Base-by-base conservation (phyloP, 2,329 filamentous ascomycete species). In the Neopestalotiopsis sp. region DNA sequence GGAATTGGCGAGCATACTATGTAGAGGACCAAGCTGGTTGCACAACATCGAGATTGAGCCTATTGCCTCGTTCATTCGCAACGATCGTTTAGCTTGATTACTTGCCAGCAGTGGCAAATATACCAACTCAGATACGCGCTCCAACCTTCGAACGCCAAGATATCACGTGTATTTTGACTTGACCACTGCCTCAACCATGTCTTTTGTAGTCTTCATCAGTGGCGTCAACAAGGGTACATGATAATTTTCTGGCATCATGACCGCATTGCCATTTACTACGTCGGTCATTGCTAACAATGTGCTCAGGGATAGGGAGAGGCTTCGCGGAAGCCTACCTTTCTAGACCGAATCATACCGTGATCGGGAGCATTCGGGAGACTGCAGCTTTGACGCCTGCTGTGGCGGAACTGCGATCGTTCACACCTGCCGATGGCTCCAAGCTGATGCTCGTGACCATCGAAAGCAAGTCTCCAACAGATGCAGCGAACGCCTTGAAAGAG, bases 351-450 rank as follows among this genome's bases (percentile, higher is more conserved):
- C 79, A 77, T 20, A 81, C 74, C 17, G 79, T 84, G 42, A 79
- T 85, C 13, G 81, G 80, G 20, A 80, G 79, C 5, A 76, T 82
- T 34, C 81, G 82, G 28, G 73, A 79, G 13, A 58, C 56, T 24
- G 56, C 56, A 10, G 75, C 71, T 4, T 61, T 71, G 0, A 70
- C 77, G 28, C 64, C 73, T 5, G 74, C 72, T 45, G 74, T 76
- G 2, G 40, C 74, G 1, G 71, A 75, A 4, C 75, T 83, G 6
- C 62, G 71, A 4, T 57, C 68, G 6, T 66, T 78, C 7, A 71
- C 75, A 14, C 74, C 67, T 10, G 79, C 71, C 4, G 62, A 74
- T 7, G 76, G 76, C 28, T 79, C 75, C 40, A 67, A 68, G 45
- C 66, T 81, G 4, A 65, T 80, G 24, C 67, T 80, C 4, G 75